Base-by-base conservation (phyloP, 177 flowering plant species). In the Vitis hybrid region DNA sequence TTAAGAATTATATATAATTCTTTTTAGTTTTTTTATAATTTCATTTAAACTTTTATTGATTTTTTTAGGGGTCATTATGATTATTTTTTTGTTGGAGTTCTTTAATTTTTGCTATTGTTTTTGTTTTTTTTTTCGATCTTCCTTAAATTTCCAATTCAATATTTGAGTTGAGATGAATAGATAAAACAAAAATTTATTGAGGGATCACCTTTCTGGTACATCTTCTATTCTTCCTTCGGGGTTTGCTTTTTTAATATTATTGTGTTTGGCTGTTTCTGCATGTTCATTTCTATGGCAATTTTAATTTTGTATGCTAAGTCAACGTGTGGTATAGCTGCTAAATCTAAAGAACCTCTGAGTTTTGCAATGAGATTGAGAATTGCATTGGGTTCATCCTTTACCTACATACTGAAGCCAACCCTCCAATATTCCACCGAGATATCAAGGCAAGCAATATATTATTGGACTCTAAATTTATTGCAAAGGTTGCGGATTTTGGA, bases 371-470 rank as follows among this genome's bases (percentile, higher is more conserved):
- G 90, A 76, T 26, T 84, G 72, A 59, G 74, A 65, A 75, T 81
- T 68, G 85, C 90, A 50, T 48, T 84, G 67, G 88, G 82, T 50
- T 80, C 90, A 62, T 86, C 71, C 81, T 84, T 56, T 86, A 86
- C 74, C 81, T 86, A 26, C 88, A 86, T 62, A 80, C 85, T 10
- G 90, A 86, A 72, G 90, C 88, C 19, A 65, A 84, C 70, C 90
- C 90, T 64, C 90, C 90, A 14, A 78, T 86, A 71, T 79, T 84
- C 74, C 90, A 86, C 56, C 80, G 90, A 61, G 90, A 86, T 74
- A 78, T 83, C 72, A 86, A 86, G 74, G 81, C 90, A 65, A 84
- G 75, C 81, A 86, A 86, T 76, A 86, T 86, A 79, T 56, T 86
- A 63, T 63, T 86, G 74, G 88, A 86, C 68, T 76, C 83, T 2